phyloP scores from a whole-genome alignment of 805 yeast genomes.

The Saturnispora serradocipensis region DNA sequence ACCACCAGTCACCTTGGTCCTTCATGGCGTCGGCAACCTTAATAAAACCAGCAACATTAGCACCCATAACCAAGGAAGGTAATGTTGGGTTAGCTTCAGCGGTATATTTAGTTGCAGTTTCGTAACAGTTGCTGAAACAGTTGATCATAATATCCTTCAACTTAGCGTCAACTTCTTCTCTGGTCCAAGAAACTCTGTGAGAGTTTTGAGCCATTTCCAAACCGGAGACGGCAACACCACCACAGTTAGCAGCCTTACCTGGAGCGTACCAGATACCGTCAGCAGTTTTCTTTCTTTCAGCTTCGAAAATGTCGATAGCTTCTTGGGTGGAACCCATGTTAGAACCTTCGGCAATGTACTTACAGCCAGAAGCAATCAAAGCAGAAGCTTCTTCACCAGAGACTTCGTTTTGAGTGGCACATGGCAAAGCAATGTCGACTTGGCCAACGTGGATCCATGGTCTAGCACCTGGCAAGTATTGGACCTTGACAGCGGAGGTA shows the following conservation, averaged over 20 bases:
- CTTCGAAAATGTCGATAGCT: constrained; percentile 92
- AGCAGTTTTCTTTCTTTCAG: constrained; percentile 46
- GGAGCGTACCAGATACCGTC: constrained; percentile 93
- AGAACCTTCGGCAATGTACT: constrained; percentile 96
- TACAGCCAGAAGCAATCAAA: constrained; percentile 83
- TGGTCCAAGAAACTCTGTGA: constrained; percentile 82
- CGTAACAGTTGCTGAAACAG: constrained; percentile 88
- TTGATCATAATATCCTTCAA: constrained; percentile 87
- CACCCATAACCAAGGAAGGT: constrained; percentile 97
- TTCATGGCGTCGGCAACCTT: constrained; percentile 98
- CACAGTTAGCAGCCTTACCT: constrained; percentile 98
- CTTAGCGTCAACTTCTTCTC: constrained; percentile 86
- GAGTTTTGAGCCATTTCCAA: constrained; percentile 99
- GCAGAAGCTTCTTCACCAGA: constrained; percentile 95
- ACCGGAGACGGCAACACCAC: constrained; percentile 99
- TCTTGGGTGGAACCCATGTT: constrained; percentile 99
- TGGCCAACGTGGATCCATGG: constrained; percentile 92
- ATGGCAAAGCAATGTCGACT: constrained; percentile 94
- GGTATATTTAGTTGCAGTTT: constrained; percentile 74
- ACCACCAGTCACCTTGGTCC: constrained; percentile 78
- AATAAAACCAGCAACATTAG: constrained; percentile 97
- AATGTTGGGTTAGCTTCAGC: constrained; percentile 58
- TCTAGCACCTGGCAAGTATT: constrained; percentile 87
- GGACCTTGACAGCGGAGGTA: constrained; percentile 40
- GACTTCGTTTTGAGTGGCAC: constrained; percentile 98